phyloP scores from a whole-genome alignment of 352 stramenopile genomes.

The Proteromonas lacertae region DNA sequence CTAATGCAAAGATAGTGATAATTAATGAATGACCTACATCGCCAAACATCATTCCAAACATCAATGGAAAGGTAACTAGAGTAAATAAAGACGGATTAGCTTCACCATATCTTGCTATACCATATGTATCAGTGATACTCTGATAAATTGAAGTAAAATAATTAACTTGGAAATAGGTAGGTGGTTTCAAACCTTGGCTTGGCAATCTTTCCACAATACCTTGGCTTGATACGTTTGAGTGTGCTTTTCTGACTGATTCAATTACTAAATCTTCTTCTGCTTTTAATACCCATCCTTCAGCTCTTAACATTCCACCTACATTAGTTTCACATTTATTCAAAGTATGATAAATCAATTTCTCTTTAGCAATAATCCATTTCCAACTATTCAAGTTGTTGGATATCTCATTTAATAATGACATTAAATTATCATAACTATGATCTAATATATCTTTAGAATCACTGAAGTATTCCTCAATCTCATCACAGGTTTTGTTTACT shows the following conservation, averaged over 20 bases:
- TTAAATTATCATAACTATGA: slow-evolving; percentile 69
- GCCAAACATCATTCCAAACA: slow-evolving; percentile 98
- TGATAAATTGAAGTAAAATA: slow-evolving; percentile 94
- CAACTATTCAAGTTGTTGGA: slow-evolving; percentile 64
- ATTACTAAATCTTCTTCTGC: slow-evolving; percentile 13
- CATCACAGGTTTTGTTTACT: slow-evolving; percentile 44
- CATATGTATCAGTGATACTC: slow-evolving; percentile 93
- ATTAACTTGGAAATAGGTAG: slow-evolving; percentile 93
- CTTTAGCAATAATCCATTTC: slow-evolving; percentile 75
- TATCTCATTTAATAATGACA: slow-evolving; percentile 57
- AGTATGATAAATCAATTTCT: slow-evolving; percentile 87
- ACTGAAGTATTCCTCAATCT: slow-evolving; percentile 61
- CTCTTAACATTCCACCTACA: slow-evolving; percentile 52
- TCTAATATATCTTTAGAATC: slow-evolving; percentile 75
- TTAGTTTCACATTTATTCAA: slow-evolving; percentile 91
- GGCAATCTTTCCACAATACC: slow-evolving; percentile 56
- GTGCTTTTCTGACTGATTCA: slow-evolving; percentile 28
- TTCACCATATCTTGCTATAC: slow-evolving; percentile 83
- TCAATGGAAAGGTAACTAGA: slow-evolving; percentile 90
- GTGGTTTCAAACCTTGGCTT: slow-evolving; percentile 69
- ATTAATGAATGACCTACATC: slow-evolving; percentile 87
- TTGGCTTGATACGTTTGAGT: slow-evolving; percentile 52
- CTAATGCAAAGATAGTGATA: slow-evolving; percentile 60
- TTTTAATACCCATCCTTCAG: slow-evolving; percentile 77
- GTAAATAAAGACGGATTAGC: slow-evolving; percentile 93